Percentiles rank a stretch among this genome's conserved stretches.
Conservation (phyloP, 2,329 filamentous ascomycete genomes). For the Aspergillus fructus region DNA sequence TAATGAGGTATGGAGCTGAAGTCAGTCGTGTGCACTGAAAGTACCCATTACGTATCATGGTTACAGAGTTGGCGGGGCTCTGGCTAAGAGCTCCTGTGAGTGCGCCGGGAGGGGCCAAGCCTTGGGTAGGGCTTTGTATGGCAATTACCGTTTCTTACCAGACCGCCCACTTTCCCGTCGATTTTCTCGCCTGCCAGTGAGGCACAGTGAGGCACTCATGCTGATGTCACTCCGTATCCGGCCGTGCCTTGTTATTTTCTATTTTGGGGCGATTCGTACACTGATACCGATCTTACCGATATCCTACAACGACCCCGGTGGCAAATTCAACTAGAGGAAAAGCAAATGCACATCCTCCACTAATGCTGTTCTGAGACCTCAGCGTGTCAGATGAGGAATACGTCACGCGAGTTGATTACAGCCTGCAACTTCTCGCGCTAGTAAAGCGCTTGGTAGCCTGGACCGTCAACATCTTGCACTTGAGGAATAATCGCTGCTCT, state of each 20-base stretch:
- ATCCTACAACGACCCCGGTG: too few relatives aligned
- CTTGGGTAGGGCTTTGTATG: slow-evolving; percentile 20
- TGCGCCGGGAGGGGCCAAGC: neutral
- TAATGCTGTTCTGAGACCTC: too few relatives aligned
- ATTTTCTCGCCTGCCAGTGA: slow-evolving; percentile 2
- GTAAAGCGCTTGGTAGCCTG: too few relatives aligned
- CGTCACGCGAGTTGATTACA: too few relatives aligned
- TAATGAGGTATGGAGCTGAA: slow-evolving; percentile 14
- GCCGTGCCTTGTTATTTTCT: too few relatives aligned
- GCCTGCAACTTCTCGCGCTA: too few relatives aligned
- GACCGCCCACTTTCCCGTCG: slow-evolving; percentile 9
- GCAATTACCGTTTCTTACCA: slow-evolving; percentile 9
- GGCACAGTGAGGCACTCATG: neutral
- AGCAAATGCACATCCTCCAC: too few relatives aligned
- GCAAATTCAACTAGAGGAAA: too few relatives aligned
- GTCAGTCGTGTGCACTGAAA: slow-evolving; percentile 29
- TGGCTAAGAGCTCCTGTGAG: neutral
- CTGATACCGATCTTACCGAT: too few relatives aligned
- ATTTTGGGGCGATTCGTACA: too few relatives aligned
- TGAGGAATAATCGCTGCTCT: neutral
- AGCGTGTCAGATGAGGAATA: too few relatives aligned
- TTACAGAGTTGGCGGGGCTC: slow-evolving; percentile 26
- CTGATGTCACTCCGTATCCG: too few relatives aligned
- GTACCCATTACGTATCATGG: slow-evolving; percentile 12
- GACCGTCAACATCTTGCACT: neutral